A percentile compares a stretch with the other conserved stretches of the same genome.
These are phyloP conservation scores for Anethum foeniculum DNA, from an alignment of 140 eudicot species.

Conservation along the genomic window DNA sequence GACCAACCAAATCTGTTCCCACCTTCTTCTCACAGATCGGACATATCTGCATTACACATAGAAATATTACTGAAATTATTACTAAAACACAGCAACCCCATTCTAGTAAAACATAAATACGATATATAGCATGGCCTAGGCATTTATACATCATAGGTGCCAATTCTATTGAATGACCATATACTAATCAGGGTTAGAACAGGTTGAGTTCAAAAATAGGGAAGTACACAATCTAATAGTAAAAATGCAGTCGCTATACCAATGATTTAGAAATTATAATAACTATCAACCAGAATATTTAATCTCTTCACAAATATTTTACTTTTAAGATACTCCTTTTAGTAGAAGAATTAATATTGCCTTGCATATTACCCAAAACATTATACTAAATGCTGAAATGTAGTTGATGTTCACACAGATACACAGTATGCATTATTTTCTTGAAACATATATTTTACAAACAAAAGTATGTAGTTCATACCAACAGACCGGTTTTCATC, in stretches of 20 bases:
- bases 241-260: neutral
- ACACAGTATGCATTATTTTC: neutral
- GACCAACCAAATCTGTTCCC: slow-evolving; percentile 72
- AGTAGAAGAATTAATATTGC: neutral
- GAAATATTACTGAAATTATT: neutral
- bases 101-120: neutral
- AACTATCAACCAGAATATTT: neutral
- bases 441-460: neutral
- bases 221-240: neutral
- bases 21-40: slow-evolving; percentile 71
- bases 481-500: neutral
- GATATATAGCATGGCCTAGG: neutral
- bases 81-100: neutral
- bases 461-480: neutral
- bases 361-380: no score
- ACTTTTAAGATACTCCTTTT: neutral
- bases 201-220: neutral
- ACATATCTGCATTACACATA: slow-evolving; percentile 48
- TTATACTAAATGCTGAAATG: neutral
- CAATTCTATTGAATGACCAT: neutral
- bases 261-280: neutral
- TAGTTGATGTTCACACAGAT: neutral
- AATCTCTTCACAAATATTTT: neutral
- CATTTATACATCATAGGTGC: neutral
- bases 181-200: neutral